phyloP scores from a whole-genome alignment of 257 asterid genomes.

The Nyctanthes arbortristis region DNA sequence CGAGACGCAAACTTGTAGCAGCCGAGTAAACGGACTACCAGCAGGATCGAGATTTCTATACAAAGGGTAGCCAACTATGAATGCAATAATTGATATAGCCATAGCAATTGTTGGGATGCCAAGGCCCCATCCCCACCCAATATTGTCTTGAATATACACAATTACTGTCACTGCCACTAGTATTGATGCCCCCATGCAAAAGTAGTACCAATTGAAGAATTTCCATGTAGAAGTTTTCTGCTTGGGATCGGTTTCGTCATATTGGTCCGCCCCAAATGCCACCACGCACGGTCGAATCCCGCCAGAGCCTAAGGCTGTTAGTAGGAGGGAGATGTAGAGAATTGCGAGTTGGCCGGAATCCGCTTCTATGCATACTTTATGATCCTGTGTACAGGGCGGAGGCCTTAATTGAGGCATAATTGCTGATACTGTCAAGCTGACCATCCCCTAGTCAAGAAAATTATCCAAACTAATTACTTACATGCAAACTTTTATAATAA shows the following conservation, averaged over 20 bases:
- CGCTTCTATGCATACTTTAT: conserved; percentile 50
- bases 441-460: conserved; percentile 65
- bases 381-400: conserved; percentile 48
- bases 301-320: conserved; percentile 72
- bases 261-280: conserved; percentile 83
- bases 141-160: conserved; percentile 72
- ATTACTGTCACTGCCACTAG: conserved; percentile 76
- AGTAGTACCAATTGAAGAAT: conserved; percentile 92
- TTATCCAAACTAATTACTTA: background rate
- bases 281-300: conserved; percentile 88
- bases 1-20: conserved; percentile 78
- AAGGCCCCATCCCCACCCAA: conserved; percentile 95
- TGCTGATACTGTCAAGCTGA: conserved; percentile 65
- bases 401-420: conserved; percentile 67
- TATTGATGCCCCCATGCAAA: conserved; percentile 86
- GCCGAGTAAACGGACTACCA: conserved; percentile 93
- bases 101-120: conserved; percentile 76
- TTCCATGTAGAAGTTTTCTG: conserved; percentile 74
- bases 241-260: conserved; percentile 62
- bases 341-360: conserved; percentile 59
- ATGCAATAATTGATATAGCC: conserved; percentile 62
- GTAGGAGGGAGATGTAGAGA: conserved; percentile 61
- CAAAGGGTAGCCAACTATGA: conserved; percentile 70
- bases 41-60: conserved; percentile 75
- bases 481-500: too few relatives aligned